Conservation (phyloP, 2,329 filamentous ascomycete species). For the Aspergillus pseudonomiae region DNA sequence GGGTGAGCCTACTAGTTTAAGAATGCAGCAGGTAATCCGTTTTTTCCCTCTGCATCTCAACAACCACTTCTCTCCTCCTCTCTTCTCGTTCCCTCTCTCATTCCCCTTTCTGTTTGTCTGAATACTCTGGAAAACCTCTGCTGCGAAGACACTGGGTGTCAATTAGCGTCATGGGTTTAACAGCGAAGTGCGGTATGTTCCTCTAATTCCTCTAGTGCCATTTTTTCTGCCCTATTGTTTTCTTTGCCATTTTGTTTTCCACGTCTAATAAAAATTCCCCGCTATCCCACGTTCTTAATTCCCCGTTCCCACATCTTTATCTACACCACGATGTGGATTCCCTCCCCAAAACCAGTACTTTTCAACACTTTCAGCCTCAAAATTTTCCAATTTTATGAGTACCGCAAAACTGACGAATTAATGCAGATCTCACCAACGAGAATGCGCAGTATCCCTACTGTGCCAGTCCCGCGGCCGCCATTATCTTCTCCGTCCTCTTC, state of each 20-base stretch:
- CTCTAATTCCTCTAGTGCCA: neutral
- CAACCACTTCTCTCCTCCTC: neutral
- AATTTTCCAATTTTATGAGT: too few species aligned
- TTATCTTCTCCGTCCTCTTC: slow-evolving; percentile 42
- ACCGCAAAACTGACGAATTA: neutral
- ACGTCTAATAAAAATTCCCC: neutral
- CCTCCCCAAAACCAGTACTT: neutral
- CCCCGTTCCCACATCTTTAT: neutral
- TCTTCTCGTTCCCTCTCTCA: neutral
- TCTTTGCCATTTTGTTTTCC: neutral
- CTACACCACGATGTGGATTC: neutral
- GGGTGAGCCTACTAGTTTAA: neutral
- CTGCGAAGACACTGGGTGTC: neutral
- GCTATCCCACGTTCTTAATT: neutral
- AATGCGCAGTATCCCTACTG: slow-evolving; percentile 31
- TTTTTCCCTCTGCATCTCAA: neutral
- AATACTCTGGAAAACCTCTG: neutral
- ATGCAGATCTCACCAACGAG: neutral
- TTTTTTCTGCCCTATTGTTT: neutral
- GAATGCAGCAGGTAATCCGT: neutral
- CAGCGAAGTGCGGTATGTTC: neutral
- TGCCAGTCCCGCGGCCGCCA: slow-evolving; percentile 40
- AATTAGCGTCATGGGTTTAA: neutral
- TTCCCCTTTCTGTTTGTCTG: neutral
- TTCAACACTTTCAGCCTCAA: neutral